Base-by-base conservation (phyloP, 495 filamentous ascomycete genomes). In the Penicillium paxilli region DNA sequence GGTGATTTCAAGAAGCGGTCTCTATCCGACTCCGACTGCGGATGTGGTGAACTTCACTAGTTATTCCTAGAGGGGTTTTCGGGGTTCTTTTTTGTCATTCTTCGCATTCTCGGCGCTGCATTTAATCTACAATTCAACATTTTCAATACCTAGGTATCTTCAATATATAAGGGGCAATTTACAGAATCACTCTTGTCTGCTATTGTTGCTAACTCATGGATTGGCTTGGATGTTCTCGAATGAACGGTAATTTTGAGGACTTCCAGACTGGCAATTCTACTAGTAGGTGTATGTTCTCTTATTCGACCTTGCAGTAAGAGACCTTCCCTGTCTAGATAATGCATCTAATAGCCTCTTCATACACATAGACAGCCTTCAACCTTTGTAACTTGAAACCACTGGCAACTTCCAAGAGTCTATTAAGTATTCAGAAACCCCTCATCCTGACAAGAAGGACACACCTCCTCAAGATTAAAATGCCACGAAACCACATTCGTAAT, bases 401-500 rank as follows among this genome's bases (percentile, higher is more conserved):
- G 30, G n/a, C n/a, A 32, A 9, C 11, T 32, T 14, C 10, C 11
- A 9, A 10, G 2, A 32, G 11, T 3, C 11, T 14, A 32, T 12
- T 12, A 0, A 10, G 4, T 12, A 32, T 32, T 14, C 28, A 3
- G 4, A 32, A 4, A 6, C 3, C 28, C 28, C 23, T 25, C 17
- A 30, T 26, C 44, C 16, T 26, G 16, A 28, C 45, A 64, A 44
- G 35, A 12, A 19, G 56, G 51, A 19, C 56, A 60, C 0, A 3
- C 7, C 26, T 50, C 52, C 12, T 38, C 32, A 11, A 55, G 3
- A 35, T 53, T 23, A 9, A 23, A 21, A 42, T 42, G 40, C 45
- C 52, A 52, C 2, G 66, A 71, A 2, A 92, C 76, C 20, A 80
- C 74, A 42, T 95, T 85, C 24, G 75, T 77, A 42, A 78, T 77